Evolutionary conservation across 768 basidiomycete species (phyloP), one percentile per base, ranked within the genome.

Genomic region (Termitomyces sp.): DNA sequence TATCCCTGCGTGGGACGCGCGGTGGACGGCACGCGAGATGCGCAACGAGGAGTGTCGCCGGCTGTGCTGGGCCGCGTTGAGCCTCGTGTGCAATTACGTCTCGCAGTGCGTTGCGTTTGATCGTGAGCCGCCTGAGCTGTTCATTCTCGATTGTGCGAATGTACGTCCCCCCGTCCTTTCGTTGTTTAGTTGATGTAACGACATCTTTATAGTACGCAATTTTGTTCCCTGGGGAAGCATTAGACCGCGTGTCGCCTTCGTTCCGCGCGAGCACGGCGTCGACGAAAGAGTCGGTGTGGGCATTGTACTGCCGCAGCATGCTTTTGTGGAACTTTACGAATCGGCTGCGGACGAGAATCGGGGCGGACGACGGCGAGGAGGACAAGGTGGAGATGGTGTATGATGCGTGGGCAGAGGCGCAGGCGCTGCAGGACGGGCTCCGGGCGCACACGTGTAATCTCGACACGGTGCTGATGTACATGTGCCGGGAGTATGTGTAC

Each of bases 241-340:
- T 79, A 46, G 83, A 86, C 66, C 82, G 83, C 53, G 67, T 72
- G 20, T 74, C 81, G 6, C 72, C 70, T 20, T 65, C 67, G 36
- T 77, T 75, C 57, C 71, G 74, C 44, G 71, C 75, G 26, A 72
- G 72, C 55, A 74, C 77, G 57, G 72, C 74, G 36, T 86, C 86
- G 18, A 79, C 85, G 16, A 92, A 91, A 68, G 88, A 92, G 61
- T 85, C 86, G 16, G 79, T 93, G 1, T 92, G 90, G 90, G 90
- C 88, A 0, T 74, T 93, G 30, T 90, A 90, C 65, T 91, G 89
- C 71, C 84, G 91, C 36, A 84, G 84, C 68, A 88, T 92, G 87
- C 79, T 93, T 10, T 75, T 92, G 4, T 93, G 89, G 89, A 88
- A 83, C 65, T 87, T 85, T 67, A 86, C 83, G 63, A 77, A 79